Conservation (phyloP, 192 early-diverging fungal genomes). For the Coemansia sp. region DNA sequence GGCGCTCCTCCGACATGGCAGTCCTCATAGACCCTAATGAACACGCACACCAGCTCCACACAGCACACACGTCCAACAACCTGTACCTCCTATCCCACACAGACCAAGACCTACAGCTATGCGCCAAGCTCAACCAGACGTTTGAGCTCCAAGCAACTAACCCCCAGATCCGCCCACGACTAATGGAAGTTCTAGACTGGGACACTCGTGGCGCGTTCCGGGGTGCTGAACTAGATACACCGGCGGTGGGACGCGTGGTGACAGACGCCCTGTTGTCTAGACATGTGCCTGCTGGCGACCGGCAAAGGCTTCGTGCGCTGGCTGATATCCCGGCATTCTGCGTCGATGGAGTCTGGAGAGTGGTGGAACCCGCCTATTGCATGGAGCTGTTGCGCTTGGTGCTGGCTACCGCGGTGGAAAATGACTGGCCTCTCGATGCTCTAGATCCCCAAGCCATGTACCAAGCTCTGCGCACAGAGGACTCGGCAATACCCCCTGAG, state of each 20-base stretch:
- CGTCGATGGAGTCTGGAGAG: constrained; percentile 1
- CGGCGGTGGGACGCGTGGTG: constrained; percentile 11
- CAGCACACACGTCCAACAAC: constrained; percentile 52
- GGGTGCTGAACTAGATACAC: constrained; percentile 42
- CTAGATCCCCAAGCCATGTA: constrained; percentile 19
- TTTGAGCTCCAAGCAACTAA: constrained; percentile 43
- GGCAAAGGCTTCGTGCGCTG: constrained; percentile 25
- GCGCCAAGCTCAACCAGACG: constrained; percentile 44
- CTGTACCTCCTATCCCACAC: constrained; percentile 34
- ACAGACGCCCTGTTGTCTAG: constrained; percentile 19
- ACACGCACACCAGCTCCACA: constrained; percentile 35
- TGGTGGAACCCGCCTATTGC: constrained; percentile 24
- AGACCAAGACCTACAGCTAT: constrained; percentile 23
- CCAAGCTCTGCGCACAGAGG: constrained; percentile 21
- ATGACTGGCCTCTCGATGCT: constrained; percentile 34
- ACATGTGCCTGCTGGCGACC: constrained; percentile 36
- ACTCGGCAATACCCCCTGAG: constrained; percentile 15
- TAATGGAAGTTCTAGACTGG: constrained; percentile 38
- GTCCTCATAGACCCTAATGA: constrained; percentile 33
- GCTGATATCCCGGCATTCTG: constrained; percentile 47
- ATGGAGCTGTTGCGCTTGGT: constrained; percentile 44
- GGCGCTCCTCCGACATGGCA: constrained; percentile 38
- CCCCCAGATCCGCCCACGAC: constrained; percentile 36
- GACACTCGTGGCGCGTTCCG: constrained; percentile 44
- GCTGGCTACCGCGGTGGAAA: constrained; percentile 45